Conservation (phyloP, 768 basidiomycete species). For the Epithele typhae region DNA sequence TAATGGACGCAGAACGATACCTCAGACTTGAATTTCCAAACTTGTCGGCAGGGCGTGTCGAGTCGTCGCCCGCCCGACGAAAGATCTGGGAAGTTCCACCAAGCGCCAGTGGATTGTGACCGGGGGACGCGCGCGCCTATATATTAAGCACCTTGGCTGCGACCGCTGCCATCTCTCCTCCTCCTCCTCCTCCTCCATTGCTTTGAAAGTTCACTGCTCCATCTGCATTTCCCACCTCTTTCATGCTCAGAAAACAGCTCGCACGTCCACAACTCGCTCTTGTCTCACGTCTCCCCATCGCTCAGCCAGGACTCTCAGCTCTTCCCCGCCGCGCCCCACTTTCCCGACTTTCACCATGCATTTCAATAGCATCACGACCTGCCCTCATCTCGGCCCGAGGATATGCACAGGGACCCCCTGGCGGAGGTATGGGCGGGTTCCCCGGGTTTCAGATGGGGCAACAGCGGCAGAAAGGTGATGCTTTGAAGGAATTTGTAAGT, state of each 20-base stretch:
- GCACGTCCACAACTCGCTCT: neutral
- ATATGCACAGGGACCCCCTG: conserved; percentile 48
- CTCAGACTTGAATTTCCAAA: too few relatives aligned
- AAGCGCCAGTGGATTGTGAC: conserved; percentile 2
- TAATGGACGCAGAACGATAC: too few relatives aligned
- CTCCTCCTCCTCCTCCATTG: neutral
- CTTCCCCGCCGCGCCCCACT: conserved; percentile 12
- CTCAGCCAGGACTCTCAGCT: conserved; percentile 4
- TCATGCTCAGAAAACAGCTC: conserved; percentile 10
- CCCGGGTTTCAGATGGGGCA: conserved; percentile 57
- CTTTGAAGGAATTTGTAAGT: conserved; percentile 74
- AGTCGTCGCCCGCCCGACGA: too few relatives aligned
- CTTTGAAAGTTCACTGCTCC: neutral
- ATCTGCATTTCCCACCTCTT: neutral
- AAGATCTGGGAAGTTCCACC: conserved; percentile 7
- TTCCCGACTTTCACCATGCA: conserved; percentile 10
- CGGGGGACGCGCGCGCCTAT: conserved; percentile 5
- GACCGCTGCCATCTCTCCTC: neutral
- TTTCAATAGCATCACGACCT: neutral
- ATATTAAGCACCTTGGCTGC: neutral
- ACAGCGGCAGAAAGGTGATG: conserved; percentile 76
- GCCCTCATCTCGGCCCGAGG: conserved; percentile 21
- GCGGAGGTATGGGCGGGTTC: conserved; percentile 42
- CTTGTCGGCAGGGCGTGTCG: too few relatives aligned
- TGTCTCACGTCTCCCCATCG: neutral